Evolutionary conservation across 2,329 filamentous ascomycete genomes (phyloP), one percentile per base, ranked within the genome.

Genomic region (Neonectria ditissima): DNA sequence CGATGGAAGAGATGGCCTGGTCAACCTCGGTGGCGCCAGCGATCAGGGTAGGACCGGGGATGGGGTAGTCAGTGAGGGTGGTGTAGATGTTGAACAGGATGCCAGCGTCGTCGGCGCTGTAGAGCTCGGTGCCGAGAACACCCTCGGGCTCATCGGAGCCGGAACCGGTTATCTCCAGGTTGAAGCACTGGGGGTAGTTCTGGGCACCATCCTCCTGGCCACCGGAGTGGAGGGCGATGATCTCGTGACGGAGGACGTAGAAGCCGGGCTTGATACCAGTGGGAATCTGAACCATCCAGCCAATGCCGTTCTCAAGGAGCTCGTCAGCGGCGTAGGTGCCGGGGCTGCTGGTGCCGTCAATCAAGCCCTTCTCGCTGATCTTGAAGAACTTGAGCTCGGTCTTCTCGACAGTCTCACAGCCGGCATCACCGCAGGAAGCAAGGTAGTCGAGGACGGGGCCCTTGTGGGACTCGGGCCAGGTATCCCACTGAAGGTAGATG

Each of bases 371-470:
- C 69, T 84, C 83, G 54, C 84, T 82, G 65, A 91, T 89, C 84
- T 92, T 91, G 84, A 89, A 87, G 79, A 86, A 91, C 71, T 85
- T 77, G 56, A 90, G 82, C 10, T 78, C 74, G 7, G 77, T 78
- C 78, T 87, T 86, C 78, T 86, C 83, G 62, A 85, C 86, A 1
- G 78, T 75, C 55, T 83, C 80, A 76, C 86, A 90, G 74, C 88
- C 83, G 37, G 81, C 83, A 59, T 81, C 79, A 39, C 72, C 71
- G 80, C 87, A 89, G 72, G 83, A 81, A 65, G 89, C 89, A 39
- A 91, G 80, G 81, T 91, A 91, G 77, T 85, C 85, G 66, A 91
- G 82, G 73, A 91, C 84, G 24, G 89, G 89, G 1, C 85, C 81
- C 62, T 78, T 70, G 76, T 85, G 83, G 10, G 73, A 76, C 22